Evolutionary conservation across 2,329 filamentous ascomycete species (phyloP).

Genomic region (Nothophaeocryptopus gaeumannii): DNA sequence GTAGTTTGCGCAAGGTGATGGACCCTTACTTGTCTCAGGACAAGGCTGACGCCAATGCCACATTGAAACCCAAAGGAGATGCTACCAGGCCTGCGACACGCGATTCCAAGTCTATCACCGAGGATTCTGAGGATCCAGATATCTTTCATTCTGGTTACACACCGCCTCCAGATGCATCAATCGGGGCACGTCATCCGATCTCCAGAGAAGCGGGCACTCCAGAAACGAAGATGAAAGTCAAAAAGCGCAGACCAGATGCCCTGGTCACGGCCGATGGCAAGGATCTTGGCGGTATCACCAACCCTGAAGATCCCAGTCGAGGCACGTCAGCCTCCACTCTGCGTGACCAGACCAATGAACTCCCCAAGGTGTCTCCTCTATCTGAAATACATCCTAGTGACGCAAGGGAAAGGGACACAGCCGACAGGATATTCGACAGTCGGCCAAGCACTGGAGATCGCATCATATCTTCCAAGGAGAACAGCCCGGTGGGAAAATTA

Average conservation of each 20-base stretch:
- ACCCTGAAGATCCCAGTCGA: conserved; percentile 48
- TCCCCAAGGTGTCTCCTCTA: conserved; percentile 27
- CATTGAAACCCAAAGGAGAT: conserved; percentile 12
- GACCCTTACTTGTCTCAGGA: conserved; percentile 66
- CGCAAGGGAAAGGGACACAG: conserved; percentile 2
- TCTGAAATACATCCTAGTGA: conserved; percentile 18
- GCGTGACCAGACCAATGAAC: conserved; percentile 19
- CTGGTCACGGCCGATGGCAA: conserved; percentile 33
- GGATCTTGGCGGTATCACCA: conserved; percentile 54
- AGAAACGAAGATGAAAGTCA: conserved; percentile 43
- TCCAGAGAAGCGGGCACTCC: conserved; percentile 32
- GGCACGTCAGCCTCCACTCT: conserved; percentile 24
- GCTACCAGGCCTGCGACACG: conserved; percentile 31
- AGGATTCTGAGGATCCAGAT: conserved; percentile 45
- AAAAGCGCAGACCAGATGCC: conserved; percentile 27
- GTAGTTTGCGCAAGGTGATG: conserved; percentile 83
- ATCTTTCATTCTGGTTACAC: conserved; percentile 76
- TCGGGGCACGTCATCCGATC: conserved; percentile 45
- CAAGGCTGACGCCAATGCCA: conserved; percentile 11
- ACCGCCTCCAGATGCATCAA: conserved; percentile 68
- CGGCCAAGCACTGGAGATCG: conserved; percentile 33
- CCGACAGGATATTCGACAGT: conserved; percentile 14
- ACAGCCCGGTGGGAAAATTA: conserved; percentile 10
- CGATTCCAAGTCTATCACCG: conserved; percentile 19
- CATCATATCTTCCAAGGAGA: conserved; percentile 25